These are phyloP conservation scores for Penicillium psychrosexuale DNA, from an alignment of 2,329 filamentous ascomycete genomes.

Conservation along the genomic window DNA sequence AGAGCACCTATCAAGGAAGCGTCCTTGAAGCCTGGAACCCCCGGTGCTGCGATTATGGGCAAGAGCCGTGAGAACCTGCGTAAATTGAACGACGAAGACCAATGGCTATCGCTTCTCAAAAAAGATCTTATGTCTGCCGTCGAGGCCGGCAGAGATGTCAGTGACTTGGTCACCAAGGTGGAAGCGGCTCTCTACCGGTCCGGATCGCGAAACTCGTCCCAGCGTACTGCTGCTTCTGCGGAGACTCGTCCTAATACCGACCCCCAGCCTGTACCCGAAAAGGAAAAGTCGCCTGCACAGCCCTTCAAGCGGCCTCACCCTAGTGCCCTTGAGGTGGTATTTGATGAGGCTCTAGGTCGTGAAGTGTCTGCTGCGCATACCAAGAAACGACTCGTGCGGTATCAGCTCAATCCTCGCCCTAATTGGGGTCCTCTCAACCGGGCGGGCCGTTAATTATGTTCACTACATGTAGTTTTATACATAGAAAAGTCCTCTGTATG, in stretches of 20 bases:
- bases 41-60: slow-evolving; percentile 68
- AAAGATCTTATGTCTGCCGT: slow-evolving; percentile 37
- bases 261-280: background rate
- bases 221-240: background rate
- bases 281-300: background rate
- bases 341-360: slow-evolving; percentile 75
- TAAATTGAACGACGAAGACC: slow-evolving; percentile 33
- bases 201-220: slow-evolving; percentile 23
- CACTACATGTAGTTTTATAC: background rate
- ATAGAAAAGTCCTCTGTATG: background rate
- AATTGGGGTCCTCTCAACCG: slow-evolving; percentile 86
- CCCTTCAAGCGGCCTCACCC: slow-evolving; percentile 23
- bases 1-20: slow-evolving; percentile 72
- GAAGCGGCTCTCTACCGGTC: slow-evolving; percentile 46
- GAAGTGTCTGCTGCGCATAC: slow-evolving; percentile 51
- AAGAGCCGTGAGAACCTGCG: slow-evolving; percentile 36
- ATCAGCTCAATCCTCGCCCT: slow-evolving; percentile 83
- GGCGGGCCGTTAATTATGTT: slow-evolving; percentile 25
- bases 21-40: slow-evolving; percentile 64
- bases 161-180: slow-evolving; percentile 42
- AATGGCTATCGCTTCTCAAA: slow-evolving; percentile 32
- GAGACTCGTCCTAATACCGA: background rate
- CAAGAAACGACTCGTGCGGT: slow-evolving; percentile 70
- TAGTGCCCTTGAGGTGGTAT: slow-evolving; percentile 61
- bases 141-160: slow-evolving; percentile 33